phyloP scores from a whole-genome alignment of 345 rosid genomes.

The Arabis alpina region DNA sequence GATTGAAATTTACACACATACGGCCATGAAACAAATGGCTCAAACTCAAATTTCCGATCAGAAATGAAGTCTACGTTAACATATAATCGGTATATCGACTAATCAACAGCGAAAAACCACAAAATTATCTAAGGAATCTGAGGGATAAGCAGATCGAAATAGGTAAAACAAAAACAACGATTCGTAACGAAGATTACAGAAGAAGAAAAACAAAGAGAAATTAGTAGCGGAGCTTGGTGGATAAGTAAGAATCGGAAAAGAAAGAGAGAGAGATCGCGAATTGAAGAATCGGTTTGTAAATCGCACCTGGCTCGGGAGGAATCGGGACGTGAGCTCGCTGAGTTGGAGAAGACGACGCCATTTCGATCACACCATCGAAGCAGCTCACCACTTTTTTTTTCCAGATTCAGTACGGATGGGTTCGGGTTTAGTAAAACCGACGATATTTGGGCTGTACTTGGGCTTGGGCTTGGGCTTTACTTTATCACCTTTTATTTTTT shows the following conservation, averaged over 20 bases:
- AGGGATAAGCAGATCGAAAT: constrained; percentile 8
- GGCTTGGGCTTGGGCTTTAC: constrained; percentile 6
- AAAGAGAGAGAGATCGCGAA: not conserved
- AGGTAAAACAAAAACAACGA: not conserved
- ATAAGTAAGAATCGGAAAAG: not conserved
- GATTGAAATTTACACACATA: not conserved
- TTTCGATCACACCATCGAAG: constrained; percentile 35
- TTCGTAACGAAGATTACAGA: not conserved
- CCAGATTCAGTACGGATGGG: constrained; percentile 23
- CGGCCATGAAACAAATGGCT: not conserved
- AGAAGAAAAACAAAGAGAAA: not conserved
- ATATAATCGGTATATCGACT: constrained; percentile 14
- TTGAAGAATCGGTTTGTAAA: not conserved
- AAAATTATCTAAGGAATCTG: not conserved
- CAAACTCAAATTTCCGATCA: constrained; percentile 26
- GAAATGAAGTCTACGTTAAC: constrained; percentile 21
- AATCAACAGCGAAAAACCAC: constrained; percentile 2
- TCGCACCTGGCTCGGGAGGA: constrained; percentile 51
- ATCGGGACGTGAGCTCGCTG: constrained; percentile 59
- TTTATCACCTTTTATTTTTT: too few species aligned
- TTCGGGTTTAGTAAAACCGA: constrained; percentile 16
- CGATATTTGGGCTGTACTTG: not conserved
- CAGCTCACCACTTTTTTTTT: constrained; percentile 20
- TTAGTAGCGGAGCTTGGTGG: not conserved
- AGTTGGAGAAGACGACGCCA: constrained; percentile 66